A percentile compares a stretch with the other conserved stretches of the same genome.
Conservation (phyloP, 352 stramenopile genomes). For the Phytophthora constricta region DNA sequence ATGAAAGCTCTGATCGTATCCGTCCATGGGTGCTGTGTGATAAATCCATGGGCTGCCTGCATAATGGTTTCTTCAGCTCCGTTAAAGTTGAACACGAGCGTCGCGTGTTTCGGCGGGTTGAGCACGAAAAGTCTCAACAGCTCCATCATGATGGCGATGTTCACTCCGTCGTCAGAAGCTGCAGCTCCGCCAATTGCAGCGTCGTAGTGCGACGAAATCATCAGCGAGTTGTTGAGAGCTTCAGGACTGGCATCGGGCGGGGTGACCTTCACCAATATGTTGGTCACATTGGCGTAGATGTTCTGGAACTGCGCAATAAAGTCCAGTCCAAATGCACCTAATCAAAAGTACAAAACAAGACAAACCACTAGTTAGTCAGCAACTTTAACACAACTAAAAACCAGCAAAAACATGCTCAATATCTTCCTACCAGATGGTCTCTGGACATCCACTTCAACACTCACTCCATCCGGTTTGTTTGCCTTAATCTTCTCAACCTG, state of each 20-base stretch:
- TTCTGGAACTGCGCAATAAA: conserved; percentile 87
- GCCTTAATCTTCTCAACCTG: conserved; percentile 67
- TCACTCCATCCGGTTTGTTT: conserved; percentile 39
- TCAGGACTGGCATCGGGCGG: conserved; percentile 34
- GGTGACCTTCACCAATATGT: conserved; percentile 74
- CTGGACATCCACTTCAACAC: conserved; percentile 69
- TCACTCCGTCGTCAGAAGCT: conserved; percentile 80
- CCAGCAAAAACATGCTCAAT: no score
- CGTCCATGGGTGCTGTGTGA: conserved; percentile 82
- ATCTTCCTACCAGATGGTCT: conserved; percentile 44
- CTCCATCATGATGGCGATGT: conserved; percentile 85
- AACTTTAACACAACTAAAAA: no score
- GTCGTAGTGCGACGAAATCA: conserved; percentile 86
- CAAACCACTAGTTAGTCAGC: background rate
- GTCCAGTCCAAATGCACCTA: conserved; percentile 73
- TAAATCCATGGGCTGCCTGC: conserved; percentile 81
- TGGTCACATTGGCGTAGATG: conserved; percentile 87
- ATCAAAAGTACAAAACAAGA: conserved; percentile 7
- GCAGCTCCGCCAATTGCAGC: conserved; percentile 73
- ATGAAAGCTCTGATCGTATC: conserved; percentile 77
- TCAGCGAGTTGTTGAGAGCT: conserved; percentile 54
- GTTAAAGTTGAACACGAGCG: conserved; percentile 86
- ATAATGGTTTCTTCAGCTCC: conserved; percentile 83
- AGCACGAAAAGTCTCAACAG: conserved; percentile 55
- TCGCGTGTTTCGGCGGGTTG: conserved; percentile 50